Percentiles rank a stretch among this genome's conserved stretches.
These are phyloP conservation scores for Rubus idaeus DNA, from an alignment of 306 rosid species.

Conservation along the genomic window DNA sequence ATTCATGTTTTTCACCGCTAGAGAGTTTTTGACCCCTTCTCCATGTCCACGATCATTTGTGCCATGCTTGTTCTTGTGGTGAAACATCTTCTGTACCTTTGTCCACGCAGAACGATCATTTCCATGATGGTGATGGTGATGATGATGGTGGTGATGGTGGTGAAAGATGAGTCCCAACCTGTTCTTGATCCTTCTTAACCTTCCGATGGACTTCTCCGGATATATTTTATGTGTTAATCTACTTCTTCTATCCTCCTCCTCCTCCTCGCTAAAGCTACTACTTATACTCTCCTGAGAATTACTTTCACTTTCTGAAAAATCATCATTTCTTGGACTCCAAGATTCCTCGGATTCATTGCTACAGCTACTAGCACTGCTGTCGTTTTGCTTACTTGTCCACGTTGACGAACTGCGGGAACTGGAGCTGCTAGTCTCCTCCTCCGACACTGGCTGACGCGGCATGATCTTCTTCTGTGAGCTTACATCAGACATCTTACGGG, in stretches of 20 bases:
- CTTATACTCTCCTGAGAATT: neutral
- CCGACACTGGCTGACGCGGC: slow-evolving; percentile 19
- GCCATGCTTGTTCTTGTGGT: slow-evolving; percentile 19
- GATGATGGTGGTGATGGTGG: slow-evolving; percentile 73
- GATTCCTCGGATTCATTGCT: slow-evolving; percentile 27
- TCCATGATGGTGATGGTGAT: slow-evolving; percentile 37
- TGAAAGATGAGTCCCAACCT: slow-evolving; percentile 72
- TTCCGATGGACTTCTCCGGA: slow-evolving; percentile 37
- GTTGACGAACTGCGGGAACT: slow-evolving; percentile 30
- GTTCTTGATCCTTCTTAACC: slow-evolving; percentile 55
- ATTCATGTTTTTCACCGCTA: slow-evolving; percentile 19
- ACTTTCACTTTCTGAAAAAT: neutral
- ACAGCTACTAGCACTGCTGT: slow-evolving; percentile 6
- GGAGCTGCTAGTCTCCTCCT: slow-evolving; percentile 35
- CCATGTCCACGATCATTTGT: neutral
- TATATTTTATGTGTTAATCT: slow-evolving; percentile 4
- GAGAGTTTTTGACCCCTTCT: slow-evolving; percentile 29
- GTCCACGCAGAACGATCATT: slow-evolving; percentile 44
- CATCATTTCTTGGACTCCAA: slow-evolving; percentile 10
- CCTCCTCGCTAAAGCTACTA: neutral
- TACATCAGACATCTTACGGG: slow-evolving; percentile 17
- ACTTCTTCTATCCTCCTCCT: neutral
- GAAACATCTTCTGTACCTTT: slow-evolving; percentile 39
- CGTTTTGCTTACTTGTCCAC: slow-evolving; percentile 35
- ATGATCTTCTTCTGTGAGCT: neutral